Evolutionary conservation across 2,329 filamentous ascomycete genomes (phyloP), one percentile per base, ranked within the genome.

Genomic region (Leptographium radiaticola): DNA sequence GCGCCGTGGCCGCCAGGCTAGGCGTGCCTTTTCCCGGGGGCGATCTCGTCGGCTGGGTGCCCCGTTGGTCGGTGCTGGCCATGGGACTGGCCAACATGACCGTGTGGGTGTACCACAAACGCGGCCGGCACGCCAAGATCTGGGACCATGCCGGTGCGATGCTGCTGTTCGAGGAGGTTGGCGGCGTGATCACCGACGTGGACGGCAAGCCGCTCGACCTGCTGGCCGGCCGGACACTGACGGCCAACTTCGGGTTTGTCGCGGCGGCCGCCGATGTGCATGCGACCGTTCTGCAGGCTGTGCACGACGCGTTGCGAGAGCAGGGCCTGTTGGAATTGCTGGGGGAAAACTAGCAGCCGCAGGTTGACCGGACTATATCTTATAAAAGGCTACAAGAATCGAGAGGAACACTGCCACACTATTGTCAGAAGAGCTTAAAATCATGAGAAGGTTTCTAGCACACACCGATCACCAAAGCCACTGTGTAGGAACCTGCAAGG

Each of bases 141-240:
- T 81, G 77, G 78, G 78, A 81, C 57, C 78, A 81, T 54, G 77
- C 77, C 0, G 78, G 78, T 2, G 78, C 77, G 0, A 79, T 80
- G 75, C 61, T 81, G 36, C 61, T 81, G 9, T 81, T 77, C 45
- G 72, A 79, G 56, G 78, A 81, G 61, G 68, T 74, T 1, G 78
- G 78, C 1, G 78, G 78, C 1, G 69, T 66, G 54, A 68, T 81
- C 51, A 80, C 76, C 0, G 78, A 81, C 57, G 69, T 79, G 0
- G 67, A 74, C 48, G 78, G 78, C 1, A 68, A 66, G 55, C 65
- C 67, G 1, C 74, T 81, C n/a, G 72, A 79, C 56, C 60, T 79
- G 57, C 62, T 65, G 2, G 70, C 65, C 0, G 77, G 77, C 0
- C 68, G 78, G 53, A 70, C 69, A 59, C 68, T 81, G 64, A 63